These are phyloP conservation scores for Ambrosiella xylebori DNA, from an alignment of 2,329 filamentous ascomycete genomes.

Conservation along the genomic window DNA sequence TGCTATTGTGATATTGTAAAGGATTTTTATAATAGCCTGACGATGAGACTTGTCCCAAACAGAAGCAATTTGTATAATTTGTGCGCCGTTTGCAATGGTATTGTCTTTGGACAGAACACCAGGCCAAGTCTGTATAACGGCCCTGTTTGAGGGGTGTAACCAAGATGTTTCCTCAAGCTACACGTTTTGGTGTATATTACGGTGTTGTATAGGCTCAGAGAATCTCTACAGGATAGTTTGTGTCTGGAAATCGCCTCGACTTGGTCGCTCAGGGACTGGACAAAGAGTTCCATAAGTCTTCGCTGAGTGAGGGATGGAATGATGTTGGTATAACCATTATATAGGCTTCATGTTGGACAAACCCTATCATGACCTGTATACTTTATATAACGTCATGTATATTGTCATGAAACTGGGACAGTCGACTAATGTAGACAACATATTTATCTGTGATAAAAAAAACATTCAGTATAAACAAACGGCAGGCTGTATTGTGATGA, in stretches of 20 bases:
- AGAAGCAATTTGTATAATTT: not conserved
- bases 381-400: no score
- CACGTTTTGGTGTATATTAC: not conserved
- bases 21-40: not conserved
- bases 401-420: no score
- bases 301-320: not conserved
- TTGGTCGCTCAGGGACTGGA: not conserved
- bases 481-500: no score
- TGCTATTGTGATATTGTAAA: not conserved
- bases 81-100: not conserved
- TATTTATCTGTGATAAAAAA: no score
- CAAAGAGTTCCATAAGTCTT: not conserved
- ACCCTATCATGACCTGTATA: no score
- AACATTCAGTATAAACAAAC: no score
- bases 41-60: not conserved
- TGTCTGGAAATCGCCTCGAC: not conserved
- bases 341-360: no score
- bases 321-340: no score
- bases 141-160: no score
- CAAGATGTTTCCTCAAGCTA: not conserved
- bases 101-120: not conserved
- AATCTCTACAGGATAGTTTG: not conserved
- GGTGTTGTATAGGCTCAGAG: not conserved
- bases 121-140: no score
- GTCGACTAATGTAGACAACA: no score